Percentiles rank a stretch among this genome's conserved stretches.
These are phyloP conservation scores for Clavispora asparagi DNA, from an alignment of 805 yeast genomes.

Conservation along the genomic window DNA sequence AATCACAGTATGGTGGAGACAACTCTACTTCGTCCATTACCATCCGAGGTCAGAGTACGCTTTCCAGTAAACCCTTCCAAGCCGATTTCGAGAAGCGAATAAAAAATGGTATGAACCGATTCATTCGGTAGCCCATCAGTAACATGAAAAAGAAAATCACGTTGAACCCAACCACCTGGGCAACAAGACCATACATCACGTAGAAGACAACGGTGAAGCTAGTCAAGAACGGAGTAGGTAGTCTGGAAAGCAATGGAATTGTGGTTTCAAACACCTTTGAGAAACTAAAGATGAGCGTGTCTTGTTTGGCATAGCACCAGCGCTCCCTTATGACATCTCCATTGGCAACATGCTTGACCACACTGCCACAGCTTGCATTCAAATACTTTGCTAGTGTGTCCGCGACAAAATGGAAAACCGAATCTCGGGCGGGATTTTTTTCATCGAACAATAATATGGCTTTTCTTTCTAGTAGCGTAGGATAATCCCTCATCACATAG, in stretches of 20 bases:
- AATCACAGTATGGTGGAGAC: too few species aligned
- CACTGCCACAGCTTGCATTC: slow-evolving; percentile 1
- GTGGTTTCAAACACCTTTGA: slow-evolving; percentile 6
- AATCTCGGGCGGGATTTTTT: background rate
- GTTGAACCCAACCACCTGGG: slow-evolving; percentile 11
- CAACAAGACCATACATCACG: slow-evolving; percentile 9
- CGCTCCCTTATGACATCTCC: too few species aligned
- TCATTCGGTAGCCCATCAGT: background rate
- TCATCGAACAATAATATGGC: background rate
- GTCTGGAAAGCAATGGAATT: slow-evolving; percentile 3
- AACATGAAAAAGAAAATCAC: slow-evolving; percentile 1
- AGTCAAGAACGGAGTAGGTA: slow-evolving; percentile 8
- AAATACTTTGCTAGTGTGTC: slow-evolving; percentile 4
- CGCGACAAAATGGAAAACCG: slow-evolving; percentile 14
- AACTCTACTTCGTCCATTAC: background rate
- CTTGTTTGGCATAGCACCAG: slow-evolving; percentile 4
- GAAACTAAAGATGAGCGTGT: slow-evolving; percentile 12
- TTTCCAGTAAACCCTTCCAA: slow-evolving; percentile 5
- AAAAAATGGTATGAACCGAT: background rate
- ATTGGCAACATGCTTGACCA: too few species aligned
- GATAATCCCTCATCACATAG: slow-evolving; percentile 18
- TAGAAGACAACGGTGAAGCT: slow-evolving; percentile 8
- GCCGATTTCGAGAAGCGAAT: background rate
- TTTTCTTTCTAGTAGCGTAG: slow-evolving; percentile 8
- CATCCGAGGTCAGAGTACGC: background rate